Evolutionary conservation across 225 moss, liverwort and hornwort species (phyloP).

Genomic region (Polytrichum commune): DNA sequence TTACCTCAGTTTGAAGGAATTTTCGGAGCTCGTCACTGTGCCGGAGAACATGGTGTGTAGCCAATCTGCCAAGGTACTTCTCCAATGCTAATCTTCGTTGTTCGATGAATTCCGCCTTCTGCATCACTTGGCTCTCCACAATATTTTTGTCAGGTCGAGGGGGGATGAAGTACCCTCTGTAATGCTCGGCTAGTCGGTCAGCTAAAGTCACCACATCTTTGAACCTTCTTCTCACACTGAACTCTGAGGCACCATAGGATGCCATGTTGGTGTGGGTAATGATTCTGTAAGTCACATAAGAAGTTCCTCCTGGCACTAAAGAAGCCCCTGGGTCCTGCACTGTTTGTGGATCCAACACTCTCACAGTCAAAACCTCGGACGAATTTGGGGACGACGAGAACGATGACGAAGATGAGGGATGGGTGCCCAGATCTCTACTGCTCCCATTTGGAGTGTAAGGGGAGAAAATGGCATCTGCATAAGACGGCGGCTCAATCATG

Average conservation of each 20-base stretch:
- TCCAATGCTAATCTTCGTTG: slow-evolving; percentile 83
- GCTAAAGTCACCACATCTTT: slow-evolving; percentile 85
- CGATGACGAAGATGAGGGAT: slow-evolving; percentile 59
- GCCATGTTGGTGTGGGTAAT: slow-evolving; percentile 80
- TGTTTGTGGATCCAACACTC: slow-evolving; percentile 86
- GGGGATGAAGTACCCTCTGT: slow-evolving; percentile 90
- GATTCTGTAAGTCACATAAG: slow-evolving; percentile 78
- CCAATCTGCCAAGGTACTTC: slow-evolving; percentile 82
- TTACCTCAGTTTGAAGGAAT: slow-evolving; percentile 74
- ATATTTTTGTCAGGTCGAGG: slow-evolving; percentile 98
- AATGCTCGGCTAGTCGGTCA: slow-evolving; percentile 78
- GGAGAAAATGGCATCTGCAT: slow-evolving; percentile 97
- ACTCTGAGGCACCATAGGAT: slow-evolving; percentile 80
- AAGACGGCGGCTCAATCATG: slow-evolving; percentile 95
- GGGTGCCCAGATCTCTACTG: slow-evolving; percentile 58
- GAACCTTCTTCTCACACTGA: slow-evolving; percentile 85
- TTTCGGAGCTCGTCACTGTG: slow-evolving; percentile 85
- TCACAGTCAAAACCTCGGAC: slow-evolving; percentile 58
- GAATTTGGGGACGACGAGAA: slow-evolving; percentile 42
- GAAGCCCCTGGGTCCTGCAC: slow-evolving; percentile 72
- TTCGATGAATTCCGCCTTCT: slow-evolving; percentile 90
- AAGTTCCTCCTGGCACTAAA: slow-evolving; percentile 72
- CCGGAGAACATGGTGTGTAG: slow-evolving; percentile 82
- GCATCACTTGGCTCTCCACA: slow-evolving; percentile 99
- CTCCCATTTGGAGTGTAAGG: slow-evolving; percentile 82